Evolutionary conservation across 1,284 basidiomycete species (phyloP).

Genomic region (Leucoagaricus sp.): DNA sequence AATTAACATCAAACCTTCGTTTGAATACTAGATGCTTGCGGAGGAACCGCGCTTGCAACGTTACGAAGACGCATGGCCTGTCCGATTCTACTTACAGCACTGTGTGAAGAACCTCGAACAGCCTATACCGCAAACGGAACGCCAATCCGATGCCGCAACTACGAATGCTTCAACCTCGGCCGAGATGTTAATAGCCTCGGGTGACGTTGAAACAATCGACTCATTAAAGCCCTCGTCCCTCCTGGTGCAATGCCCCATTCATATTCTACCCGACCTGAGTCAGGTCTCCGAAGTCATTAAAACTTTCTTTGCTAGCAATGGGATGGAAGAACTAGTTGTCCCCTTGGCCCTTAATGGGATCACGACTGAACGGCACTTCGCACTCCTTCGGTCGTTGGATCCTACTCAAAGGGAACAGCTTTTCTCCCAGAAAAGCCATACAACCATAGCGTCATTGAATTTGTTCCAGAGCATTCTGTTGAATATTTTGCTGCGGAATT

Average conservation of each 20-base stretch:
- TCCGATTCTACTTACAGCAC: conserved; percentile 20
- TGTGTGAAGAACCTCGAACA: neutral
- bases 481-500: neutral
- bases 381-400: conserved; percentile 17
- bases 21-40: conserved; percentile 10
- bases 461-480: conserved; percentile 12
- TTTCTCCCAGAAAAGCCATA: neutral
- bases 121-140: neutral
- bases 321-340: conserved; percentile 26
- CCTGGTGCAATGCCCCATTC: conserved; percentile 16
- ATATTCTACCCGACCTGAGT: conserved; percentile 17
- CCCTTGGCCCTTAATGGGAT: conserved; percentile 24
- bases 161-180: too few species aligned
- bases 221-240: neutral
- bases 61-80: conserved; percentile 22
- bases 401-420: conserved; percentile 3
- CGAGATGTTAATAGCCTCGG: too few species aligned
- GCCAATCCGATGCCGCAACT: too few species aligned
- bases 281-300: conserved; percentile 17
- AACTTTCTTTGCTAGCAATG: conserved; percentile 19
- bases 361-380: conserved; percentile 23
- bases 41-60: conserved; percentile 13
- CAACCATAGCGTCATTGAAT: neutral
- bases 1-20: neutral
- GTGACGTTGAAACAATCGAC: too few species aligned